These are phyloP conservation scores for Ettlia oleoabundans DNA, from an alignment of 139 green algal species.

Conservation along the genomic window DNA sequence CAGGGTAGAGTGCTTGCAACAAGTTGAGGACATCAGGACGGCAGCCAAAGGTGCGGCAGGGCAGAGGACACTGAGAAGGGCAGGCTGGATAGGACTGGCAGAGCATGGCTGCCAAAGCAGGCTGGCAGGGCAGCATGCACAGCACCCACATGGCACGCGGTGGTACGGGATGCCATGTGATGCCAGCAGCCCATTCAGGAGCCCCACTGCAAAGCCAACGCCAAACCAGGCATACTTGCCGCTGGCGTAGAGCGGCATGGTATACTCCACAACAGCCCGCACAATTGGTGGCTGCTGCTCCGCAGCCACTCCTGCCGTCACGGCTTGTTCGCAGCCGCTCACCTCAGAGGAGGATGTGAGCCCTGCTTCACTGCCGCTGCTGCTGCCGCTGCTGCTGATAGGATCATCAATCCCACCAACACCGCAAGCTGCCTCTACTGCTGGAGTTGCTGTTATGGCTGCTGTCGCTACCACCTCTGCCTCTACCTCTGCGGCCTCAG, in stretches of 20 bases:
- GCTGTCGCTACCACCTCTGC: too few relatives aligned
- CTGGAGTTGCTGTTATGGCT: not conserved
- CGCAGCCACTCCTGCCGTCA: not conserved
- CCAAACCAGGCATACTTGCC: slow-evolving; percentile 64
- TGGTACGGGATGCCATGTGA: slow-evolving; percentile 56
- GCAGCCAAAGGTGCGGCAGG: too few relatives aligned
- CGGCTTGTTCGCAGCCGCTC: not conserved
- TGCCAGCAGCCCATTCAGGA: slow-evolving; percentile 63
- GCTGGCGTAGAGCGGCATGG: slow-evolving; percentile 52
- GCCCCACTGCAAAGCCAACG: slow-evolving; percentile 54
- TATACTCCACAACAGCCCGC: slow-evolving; percentile 55
- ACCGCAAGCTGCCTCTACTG: not conserved
- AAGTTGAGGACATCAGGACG: too few relatives aligned
- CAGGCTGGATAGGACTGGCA: too few relatives aligned
- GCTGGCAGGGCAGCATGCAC: not conserved
- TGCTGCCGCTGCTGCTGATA: not conserved
- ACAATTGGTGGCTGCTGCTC: slow-evolving; percentile 22
- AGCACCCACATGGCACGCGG: not conserved
- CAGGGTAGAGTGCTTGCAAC: too few relatives aligned
- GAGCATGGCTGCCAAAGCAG: too few relatives aligned
- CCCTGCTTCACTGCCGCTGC: not conserved
- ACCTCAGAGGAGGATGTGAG: not conserved
- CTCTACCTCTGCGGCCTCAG: not conserved
- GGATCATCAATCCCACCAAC: too few relatives aligned
- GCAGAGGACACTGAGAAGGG: too few relatives aligned